Conservation (phyloP, 2,329 filamentous ascomycete species). For the Sphaerulina musiva region DNA sequence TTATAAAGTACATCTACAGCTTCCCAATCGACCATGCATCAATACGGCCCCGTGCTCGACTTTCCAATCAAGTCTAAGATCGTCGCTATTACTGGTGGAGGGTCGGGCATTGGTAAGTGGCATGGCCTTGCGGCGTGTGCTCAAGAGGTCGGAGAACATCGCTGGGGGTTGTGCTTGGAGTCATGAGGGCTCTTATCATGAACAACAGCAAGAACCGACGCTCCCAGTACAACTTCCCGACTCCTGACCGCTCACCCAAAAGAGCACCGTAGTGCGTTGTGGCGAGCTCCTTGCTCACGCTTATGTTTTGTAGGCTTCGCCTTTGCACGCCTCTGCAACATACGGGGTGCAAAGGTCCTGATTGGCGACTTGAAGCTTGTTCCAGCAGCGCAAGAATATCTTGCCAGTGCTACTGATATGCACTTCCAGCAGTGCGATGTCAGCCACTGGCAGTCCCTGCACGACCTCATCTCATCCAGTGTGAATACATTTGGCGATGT, state of each 20-base stretch:
- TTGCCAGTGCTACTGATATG: not conserved
- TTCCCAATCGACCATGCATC: constrained; percentile 10
- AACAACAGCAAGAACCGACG: too few relatives aligned
- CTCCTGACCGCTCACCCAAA: too few relatives aligned
- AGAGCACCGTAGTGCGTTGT: not conserved
- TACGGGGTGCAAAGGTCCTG: constrained; percentile 16
- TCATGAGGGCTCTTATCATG: too few relatives aligned
- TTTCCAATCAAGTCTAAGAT: constrained; percentile 21
- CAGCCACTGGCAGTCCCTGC: constrained; percentile 18
- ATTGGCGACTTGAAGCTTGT: constrained; percentile 23
- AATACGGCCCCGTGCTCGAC: constrained; percentile 20
- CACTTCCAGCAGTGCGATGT: constrained; percentile 20
- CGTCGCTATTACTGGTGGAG: constrained; percentile 16
- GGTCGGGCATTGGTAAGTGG: not conserved
- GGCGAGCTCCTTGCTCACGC: not conserved
- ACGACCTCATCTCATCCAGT: constrained; percentile 18
- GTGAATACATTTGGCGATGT: constrained; percentile 19
- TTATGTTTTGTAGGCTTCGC: constrained; percentile 13
- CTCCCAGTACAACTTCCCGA: too few relatives aligned
- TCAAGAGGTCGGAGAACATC: too few relatives aligned
- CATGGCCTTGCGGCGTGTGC: not conserved
- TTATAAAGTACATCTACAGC: not conserved
- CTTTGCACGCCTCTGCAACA: constrained; percentile 16
- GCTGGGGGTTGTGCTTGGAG: too few relatives aligned
- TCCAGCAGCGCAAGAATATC: constrained; percentile 14